These are phyloP conservation scores for Agroathelia rolfsii DNA, from an alignment of 1,284 basidiomycete genomes.

Conservation along the genomic window DNA sequence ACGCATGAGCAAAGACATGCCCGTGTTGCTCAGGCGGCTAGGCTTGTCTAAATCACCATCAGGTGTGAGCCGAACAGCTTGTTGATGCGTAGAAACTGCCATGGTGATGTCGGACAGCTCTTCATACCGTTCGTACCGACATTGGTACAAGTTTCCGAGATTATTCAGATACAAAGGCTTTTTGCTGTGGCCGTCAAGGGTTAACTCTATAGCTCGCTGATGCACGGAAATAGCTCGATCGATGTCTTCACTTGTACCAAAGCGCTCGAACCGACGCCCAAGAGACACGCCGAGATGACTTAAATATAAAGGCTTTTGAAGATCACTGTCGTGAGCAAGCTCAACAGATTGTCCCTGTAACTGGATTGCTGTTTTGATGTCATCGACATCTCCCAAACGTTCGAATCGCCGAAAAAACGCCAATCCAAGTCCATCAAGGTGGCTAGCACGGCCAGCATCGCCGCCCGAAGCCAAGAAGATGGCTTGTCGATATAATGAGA, in stretches of 20 bases:
- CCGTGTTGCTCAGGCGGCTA: no score
- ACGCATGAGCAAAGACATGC: no score
- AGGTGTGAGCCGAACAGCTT: conserved; percentile 6
- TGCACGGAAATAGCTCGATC: conserved; percentile 7
- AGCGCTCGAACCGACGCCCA: conserved; percentile 8
- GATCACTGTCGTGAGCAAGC: conserved; percentile 8
- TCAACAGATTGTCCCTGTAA: conserved; percentile 3
- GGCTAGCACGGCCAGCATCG: conserved; percentile 3
- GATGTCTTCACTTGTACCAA: conserved; percentile 8
- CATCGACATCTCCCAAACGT: conserved; percentile 6
- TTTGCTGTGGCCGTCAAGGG: conserved; percentile 2
- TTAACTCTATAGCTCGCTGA: conserved; percentile 3
- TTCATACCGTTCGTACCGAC: conserved; percentile 9
- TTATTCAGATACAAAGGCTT: conserved; percentile 8
- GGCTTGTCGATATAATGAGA: conserved; percentile 12
- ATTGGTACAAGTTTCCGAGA: conserved; percentile 14
- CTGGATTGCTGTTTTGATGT: conserved; percentile 9
- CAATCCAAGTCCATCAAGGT: conserved; percentile 8
- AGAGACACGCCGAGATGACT: conserved; percentile 16
- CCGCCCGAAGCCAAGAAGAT: conserved; percentile 8
- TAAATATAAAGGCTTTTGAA: conserved; percentile 9
- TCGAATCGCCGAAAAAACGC: conserved; percentile 7
- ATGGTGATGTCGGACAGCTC: conserved; percentile 9
- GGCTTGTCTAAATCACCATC: conserved; percentile 2
- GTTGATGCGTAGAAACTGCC: conserved; percentile 4